These are phyloP conservation scores for Euphorbia tirucalli DNA, from an alignment of 345 rosid species.

Conservation along the genomic window DNA sequence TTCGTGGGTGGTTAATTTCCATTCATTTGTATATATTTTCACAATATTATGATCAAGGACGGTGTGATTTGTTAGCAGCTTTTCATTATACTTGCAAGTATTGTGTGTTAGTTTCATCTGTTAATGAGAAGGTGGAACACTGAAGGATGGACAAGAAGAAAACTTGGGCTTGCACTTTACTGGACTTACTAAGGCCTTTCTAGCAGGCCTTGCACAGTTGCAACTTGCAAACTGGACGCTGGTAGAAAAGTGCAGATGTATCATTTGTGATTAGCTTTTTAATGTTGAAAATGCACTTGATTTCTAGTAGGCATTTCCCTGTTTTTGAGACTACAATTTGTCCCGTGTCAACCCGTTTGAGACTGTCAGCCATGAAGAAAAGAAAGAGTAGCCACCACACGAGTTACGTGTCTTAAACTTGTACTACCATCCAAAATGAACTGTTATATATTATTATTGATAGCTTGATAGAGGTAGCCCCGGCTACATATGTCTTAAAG, in stretches of 20 bases:
- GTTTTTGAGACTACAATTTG: background rate
- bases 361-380: background rate
- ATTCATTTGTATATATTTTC: background rate
- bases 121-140: too few species aligned
- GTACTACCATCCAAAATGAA: background rate
- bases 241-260: background rate
- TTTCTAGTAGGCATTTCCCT: background rate
- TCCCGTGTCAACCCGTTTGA: constrained; percentile 8
- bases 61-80: background rate
- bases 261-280: background rate
- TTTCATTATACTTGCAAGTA: background rate
- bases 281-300: background rate
- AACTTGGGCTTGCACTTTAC: background rate
- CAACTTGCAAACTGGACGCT: too few species aligned
- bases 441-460: background rate
- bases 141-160: background rate
- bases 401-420: constrained; percentile 7
- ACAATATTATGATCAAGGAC: background rate
- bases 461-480: background rate
- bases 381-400: constrained; percentile 10
- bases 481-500: background rate
- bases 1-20: too few species aligned
- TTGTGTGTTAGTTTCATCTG: background rate
- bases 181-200: constrained; percentile 1
- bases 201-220: background rate